Evolutionary conservation across 805 yeast genomes (phyloP).

Genomic region (Starmerella bombi): DNA sequence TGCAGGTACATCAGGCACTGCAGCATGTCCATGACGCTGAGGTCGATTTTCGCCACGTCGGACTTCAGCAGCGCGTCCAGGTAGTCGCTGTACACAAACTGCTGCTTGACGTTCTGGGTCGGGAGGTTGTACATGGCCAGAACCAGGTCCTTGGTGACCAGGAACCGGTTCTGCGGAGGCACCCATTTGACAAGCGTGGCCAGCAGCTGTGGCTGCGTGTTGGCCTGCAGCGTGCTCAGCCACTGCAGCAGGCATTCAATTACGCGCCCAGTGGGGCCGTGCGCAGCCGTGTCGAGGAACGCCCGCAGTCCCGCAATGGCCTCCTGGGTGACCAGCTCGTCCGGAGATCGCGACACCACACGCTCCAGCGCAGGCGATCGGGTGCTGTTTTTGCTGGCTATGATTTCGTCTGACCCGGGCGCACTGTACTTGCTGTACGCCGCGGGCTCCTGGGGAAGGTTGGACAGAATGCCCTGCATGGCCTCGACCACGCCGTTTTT

Average conservation of each 20-base stretch:
- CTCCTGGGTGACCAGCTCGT: neutral
- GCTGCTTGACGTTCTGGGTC: constrained; percentile 11
- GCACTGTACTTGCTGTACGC: neutral
- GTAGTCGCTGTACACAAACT: constrained; percentile 11
- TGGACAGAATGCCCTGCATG: constrained; percentile 20
- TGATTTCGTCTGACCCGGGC: neutral
- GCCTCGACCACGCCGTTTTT: constrained; percentile 21
- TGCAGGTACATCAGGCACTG: constrained; percentile 31
- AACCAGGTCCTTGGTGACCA: constrained; percentile 41
- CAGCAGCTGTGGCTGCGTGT: constrained; percentile 47
- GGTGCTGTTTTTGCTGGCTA: no score
- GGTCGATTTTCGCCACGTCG: constrained; percentile 71
- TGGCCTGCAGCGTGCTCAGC: constrained; percentile 10
- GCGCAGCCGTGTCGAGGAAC: constrained; percentile 7
- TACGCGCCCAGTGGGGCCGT: constrained; percentile 7
- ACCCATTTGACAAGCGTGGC: constrained; percentile 61
- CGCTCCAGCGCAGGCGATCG: neutral
- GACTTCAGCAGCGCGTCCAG: constrained; percentile 13
- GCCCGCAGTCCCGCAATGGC: constrained; percentile 6
- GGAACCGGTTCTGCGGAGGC: constrained; percentile 66
- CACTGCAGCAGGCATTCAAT: constrained; percentile 8
- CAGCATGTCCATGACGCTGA: constrained; percentile 70
- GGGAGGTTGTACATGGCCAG: constrained; percentile 19
- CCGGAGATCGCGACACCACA: neutral
- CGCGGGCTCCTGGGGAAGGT: constrained; percentile 13